phyloP scores from a whole-genome alignment of 2,329 filamentous ascomycete genomes.

The Fusarium austroafricanum region DNA sequence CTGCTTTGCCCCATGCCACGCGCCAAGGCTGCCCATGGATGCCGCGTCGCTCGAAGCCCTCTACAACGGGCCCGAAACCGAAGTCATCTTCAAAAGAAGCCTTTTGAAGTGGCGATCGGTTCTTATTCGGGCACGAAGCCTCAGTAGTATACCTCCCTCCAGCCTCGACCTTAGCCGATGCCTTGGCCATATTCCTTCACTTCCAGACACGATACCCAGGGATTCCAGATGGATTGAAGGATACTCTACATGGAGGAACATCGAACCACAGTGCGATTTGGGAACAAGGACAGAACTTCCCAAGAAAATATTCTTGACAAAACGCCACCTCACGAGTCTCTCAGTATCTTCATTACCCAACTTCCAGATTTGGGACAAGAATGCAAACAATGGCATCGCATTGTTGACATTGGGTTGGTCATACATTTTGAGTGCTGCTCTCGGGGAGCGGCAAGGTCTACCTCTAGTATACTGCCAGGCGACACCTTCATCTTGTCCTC shows the following conservation, averaged over 20 bases:
- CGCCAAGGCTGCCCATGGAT: too few species aligned
- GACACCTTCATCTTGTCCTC: background rate
- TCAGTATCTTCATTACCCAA: background rate
- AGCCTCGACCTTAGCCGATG: background rate
- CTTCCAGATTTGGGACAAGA: background rate
- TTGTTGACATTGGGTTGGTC: background rate
- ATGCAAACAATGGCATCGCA: conserved; percentile 1
- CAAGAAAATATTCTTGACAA: background rate
- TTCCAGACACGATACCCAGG: background rate
- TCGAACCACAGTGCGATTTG: background rate
- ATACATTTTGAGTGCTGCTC: background rate
- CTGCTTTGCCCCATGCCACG: too few species aligned
- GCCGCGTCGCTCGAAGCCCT: background rate
- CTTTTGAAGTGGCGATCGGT: background rate
- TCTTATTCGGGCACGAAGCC: background rate
- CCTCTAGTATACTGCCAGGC: background rate
- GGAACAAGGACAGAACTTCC: background rate
- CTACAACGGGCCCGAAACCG: background rate
- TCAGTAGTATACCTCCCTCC: background rate
- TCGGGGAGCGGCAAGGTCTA: background rate
- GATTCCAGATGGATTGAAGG: background rate
- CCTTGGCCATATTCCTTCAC: background rate
- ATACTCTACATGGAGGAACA: background rate
- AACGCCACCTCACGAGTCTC: background rate
- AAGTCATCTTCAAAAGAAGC: background rate